Evolutionary conservation across 106 monocot species (phyloP).

Genomic region (Apostasia ramifera): DNA sequence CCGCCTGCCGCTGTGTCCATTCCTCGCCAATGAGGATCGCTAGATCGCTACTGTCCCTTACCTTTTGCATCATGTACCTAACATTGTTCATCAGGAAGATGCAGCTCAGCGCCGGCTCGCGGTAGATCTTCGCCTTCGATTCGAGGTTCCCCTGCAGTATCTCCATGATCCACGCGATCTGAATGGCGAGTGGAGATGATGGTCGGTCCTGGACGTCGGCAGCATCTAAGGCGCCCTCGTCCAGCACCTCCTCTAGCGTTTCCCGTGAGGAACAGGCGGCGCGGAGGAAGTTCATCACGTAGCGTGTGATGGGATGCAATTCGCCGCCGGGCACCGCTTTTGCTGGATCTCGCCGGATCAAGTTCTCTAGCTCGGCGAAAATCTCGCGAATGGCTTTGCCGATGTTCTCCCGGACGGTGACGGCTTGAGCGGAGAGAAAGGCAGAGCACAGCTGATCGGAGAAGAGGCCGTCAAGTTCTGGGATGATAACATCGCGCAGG

Average conservation of each 20-base stretch:
- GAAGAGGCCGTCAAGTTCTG: constrained; percentile 46
- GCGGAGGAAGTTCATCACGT: constrained; percentile 92
- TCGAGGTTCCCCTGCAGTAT: constrained; percentile 62
- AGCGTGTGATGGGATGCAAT: constrained; percentile 85
- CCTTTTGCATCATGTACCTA: not conserved
- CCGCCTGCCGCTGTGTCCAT: not conserved
- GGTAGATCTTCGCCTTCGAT: constrained; percentile 59
- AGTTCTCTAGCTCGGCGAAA: constrained; percentile 72
- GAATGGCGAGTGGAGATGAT: constrained; percentile 49
- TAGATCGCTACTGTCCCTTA: not conserved
- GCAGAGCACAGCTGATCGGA: constrained; percentile 35
- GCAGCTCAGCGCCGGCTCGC: constrained; percentile 32
- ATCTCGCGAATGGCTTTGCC: constrained; percentile 55
- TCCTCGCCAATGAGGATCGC: not conserved
- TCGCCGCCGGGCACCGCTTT: constrained; percentile 54
- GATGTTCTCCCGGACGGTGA: constrained; percentile 34
- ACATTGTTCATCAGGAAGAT: constrained; percentile 3
- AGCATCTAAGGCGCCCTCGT: constrained; percentile 31
- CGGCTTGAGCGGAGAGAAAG: constrained; percentile 30
- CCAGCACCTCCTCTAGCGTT: constrained; percentile 73
- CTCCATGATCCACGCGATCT: constrained; percentile 80
- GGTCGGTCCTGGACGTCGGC: constrained; percentile 29
- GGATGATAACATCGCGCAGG: constrained; percentile 42
- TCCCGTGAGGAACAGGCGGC: constrained; percentile 62
- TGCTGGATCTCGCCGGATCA: constrained; percentile 63